Conservation (phyloP, 2,329 filamentous ascomycete genomes). For the Colletotrichum sp. region DNA sequence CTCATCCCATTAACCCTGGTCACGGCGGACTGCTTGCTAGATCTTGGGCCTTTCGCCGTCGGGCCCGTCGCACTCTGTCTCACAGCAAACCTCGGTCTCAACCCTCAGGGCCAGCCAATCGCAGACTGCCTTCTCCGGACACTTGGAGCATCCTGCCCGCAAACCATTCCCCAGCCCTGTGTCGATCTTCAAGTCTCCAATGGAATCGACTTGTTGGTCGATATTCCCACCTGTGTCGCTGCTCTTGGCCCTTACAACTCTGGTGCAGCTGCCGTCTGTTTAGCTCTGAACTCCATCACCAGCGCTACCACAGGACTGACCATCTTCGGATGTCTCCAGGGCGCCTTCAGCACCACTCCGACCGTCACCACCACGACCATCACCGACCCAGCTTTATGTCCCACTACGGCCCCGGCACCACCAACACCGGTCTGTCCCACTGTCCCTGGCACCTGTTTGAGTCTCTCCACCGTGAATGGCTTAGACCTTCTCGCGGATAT, state of each 20-base stretch:
- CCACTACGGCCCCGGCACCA: fast-evolving
- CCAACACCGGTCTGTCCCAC: neutral
- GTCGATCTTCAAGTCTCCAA: neutral
- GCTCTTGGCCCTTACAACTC: neutral
- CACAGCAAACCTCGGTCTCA: neutral
- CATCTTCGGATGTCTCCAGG: neutral
- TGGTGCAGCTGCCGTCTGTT: neutral
- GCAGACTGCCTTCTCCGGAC: neutral
- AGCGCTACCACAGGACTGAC: neutral
- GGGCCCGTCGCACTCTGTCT: neutral
- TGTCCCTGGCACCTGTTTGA: neutral
- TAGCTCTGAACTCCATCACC: neutral
- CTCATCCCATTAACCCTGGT: neutral
- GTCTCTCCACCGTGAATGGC: neutral
- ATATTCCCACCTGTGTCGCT: neutral
- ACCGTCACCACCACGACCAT: fast-evolving
- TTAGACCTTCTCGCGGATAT: neutral
- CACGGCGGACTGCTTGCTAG: neutral
- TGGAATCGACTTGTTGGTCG: neutral
- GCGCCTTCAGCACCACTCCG: neutral
- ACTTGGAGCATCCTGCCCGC: neutral
- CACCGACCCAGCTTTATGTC: neutral
- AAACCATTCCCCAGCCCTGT: neutral
- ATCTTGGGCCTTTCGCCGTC: neutral
- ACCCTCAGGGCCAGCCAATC: neutral